These are phyloP conservation scores for Dioscorea zingiberensis DNA, from an alignment of 106 monocot genomes.

Conservation along the genomic window DNA sequence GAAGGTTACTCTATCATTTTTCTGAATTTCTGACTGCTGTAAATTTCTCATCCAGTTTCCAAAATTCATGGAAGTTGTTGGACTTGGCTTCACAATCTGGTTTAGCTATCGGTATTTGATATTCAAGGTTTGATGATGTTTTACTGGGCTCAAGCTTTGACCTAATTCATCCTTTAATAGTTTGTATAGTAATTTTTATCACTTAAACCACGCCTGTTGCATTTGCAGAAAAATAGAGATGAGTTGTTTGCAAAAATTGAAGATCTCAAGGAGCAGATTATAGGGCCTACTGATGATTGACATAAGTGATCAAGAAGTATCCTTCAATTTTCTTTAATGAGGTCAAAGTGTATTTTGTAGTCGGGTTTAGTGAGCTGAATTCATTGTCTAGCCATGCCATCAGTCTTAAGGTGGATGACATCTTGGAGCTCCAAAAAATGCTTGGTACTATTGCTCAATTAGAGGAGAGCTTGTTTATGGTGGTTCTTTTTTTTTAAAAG, in stretches of 20 bases:
- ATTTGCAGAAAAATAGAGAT: constrained; percentile 58
- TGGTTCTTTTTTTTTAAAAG: no score
- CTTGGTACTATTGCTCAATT: no score
- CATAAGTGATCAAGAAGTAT: background rate
- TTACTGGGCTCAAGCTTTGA: background rate
- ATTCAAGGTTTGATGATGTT: constrained; percentile 44
- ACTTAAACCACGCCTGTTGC: background rate
- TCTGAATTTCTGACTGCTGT: background rate
- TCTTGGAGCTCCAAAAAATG: no score
- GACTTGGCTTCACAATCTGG: constrained; percentile 73
- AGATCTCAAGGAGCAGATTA: constrained; percentile 42
- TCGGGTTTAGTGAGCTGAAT: no score
- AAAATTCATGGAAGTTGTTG: constrained; percentile 73
- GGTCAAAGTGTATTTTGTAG: no score
- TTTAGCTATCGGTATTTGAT: constrained; percentile 67
- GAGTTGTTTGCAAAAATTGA: constrained; percentile 56
- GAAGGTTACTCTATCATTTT: background rate
- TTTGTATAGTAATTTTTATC: background rate
- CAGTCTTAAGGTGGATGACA: no score
- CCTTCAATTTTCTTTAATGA: no score
- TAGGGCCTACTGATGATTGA: constrained; percentile 32
- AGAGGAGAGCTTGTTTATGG: no score
- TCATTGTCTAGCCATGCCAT: no score
- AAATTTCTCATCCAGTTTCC: constrained; percentile 34
- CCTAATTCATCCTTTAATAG: background rate